Base-by-base conservation (phyloP, 2,329 filamentous ascomycete genomes). In the Parafenestella ontariensis region DNA sequence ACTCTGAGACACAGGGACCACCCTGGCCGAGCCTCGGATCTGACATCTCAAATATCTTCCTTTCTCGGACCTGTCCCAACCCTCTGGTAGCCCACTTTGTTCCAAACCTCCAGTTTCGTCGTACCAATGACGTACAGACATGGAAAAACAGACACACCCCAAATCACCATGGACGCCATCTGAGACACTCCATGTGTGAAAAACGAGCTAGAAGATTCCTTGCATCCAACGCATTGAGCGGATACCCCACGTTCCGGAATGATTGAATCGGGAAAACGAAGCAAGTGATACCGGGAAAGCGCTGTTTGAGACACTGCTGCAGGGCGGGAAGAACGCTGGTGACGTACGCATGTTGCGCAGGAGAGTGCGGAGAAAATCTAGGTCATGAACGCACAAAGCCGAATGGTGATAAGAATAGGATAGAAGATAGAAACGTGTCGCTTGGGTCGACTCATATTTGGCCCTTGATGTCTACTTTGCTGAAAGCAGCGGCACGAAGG, bases 381-480 rank as follows among this genome's bases (percentile, higher is more conserved):
- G 31, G 29, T 57, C 41, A 58, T 48, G 50, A 49, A 46, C 36
- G 47, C 52, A 53, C 33, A 49, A 56, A 18, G 58, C 54, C 54
- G 53, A 53, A 52, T 46, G 48, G 26, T 29, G 21, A 11, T 21
- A 43, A 37, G 45, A 46, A 45, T 44, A 48, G 21, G 56, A 46
- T n/a, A 49, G 20, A 48, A 52, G 41, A 47, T 45, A 42, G 31
- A 41, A 58, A 52, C 5, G 40, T 31, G 45, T 53, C 48, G 59
- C 49, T 37, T 29, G 17, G 23, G 20, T 87, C 79, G 43, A 48
- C 53, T 89, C 81, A 95, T 73, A 97, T 96, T 79, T 98, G 94
- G 71, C 94, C 93, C 81, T 98, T 97, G 82, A 98, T 96, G 79
- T 98, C 93, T 82, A 98, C 89, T 73, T 88, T 89, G 71, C 87